phyloP scores from a whole-genome alignment of 257 asterid species.

The Nicotiana tabacum region DNA sequence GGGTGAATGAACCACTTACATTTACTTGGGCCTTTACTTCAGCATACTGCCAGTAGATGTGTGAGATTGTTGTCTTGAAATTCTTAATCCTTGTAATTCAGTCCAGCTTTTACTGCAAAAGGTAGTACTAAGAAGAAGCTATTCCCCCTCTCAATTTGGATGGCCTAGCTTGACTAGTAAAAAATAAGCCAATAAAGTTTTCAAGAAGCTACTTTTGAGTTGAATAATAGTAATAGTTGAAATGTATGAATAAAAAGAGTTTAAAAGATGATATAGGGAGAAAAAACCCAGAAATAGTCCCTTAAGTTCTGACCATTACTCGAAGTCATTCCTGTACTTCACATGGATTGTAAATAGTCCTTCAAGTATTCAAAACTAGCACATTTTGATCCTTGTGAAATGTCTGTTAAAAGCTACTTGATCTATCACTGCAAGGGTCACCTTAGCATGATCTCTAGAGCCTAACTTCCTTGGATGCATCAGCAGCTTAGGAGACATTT shows the following conservation, averaged over 20 bases:
- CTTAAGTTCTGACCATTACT: not conserved
- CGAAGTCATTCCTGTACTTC: not conserved
- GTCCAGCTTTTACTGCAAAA: not conserved
- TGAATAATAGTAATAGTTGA: not conserved
- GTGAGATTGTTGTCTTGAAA: not conserved
- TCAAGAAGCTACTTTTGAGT: not conserved
- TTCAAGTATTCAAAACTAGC: not conserved
- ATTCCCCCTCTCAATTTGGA: conserved; percentile 9
- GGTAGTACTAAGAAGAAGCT: not conserved
- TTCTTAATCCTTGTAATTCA: not conserved
- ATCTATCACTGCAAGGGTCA: not conserved
- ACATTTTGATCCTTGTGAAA: not conserved
- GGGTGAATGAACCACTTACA: not conserved
- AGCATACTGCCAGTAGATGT: not conserved
- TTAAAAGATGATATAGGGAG: not conserved
- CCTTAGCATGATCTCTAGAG: not conserved
- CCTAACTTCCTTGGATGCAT: not conserved
- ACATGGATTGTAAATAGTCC: not conserved
- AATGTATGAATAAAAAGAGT: not conserved
- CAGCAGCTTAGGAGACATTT: not conserved
- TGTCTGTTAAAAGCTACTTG: not conserved
- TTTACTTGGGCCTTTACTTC: not conserved
- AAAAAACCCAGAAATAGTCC: not conserved
- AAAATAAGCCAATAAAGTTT: not conserved
- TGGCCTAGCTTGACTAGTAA: not conserved